Conservation (phyloP, 176 grass and related monocot species). For the Bonia amplexicaulis region DNA sequence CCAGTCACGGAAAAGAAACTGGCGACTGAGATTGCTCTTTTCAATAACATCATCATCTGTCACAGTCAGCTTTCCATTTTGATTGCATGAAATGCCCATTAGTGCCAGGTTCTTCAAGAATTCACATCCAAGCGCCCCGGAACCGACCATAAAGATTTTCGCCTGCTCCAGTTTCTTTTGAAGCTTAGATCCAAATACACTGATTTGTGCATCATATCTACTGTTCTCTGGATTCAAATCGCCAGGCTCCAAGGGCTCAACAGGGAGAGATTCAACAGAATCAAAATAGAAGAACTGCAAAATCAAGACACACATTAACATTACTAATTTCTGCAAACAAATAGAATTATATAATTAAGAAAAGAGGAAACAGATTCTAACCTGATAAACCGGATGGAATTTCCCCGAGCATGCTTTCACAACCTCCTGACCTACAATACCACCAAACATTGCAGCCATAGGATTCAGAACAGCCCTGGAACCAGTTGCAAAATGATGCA, state of each 20-base stretch:
- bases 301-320: slow-evolving; percentile 15
- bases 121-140: slow-evolving; percentile 87
- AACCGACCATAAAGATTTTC: slow-evolving; percentile 88
- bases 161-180: slow-evolving; percentile 76
- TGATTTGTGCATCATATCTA: slow-evolving; percentile 85
- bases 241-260: slow-evolving; percentile 61
- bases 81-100: slow-evolving; percentile 80
- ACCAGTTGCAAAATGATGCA: slow-evolving; percentile 69
- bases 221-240: slow-evolving; percentile 59
- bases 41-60: slow-evolving; percentile 98
- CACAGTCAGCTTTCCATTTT: slow-evolving; percentile 62
- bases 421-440: slow-evolving; percentile 89
- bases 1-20: slow-evolving; percentile 95
- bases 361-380: slow-evolving; percentile 8
- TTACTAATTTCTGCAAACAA: not conserved
- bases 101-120: slow-evolving; percentile 88
- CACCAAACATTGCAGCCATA: slow-evolving; percentile 91
- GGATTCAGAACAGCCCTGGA: slow-evolving; percentile 84
- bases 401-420: slow-evolving; percentile 93
- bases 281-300: slow-evolving; percentile 98
- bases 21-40: slow-evolving; percentile 95
- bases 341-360: not conserved
- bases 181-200: slow-evolving; percentile 76
- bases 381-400: slow-evolving; percentile 94
- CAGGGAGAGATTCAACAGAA: slow-evolving; percentile 85